Evolutionary conservation across 1,284 basidiomycete species (phyloP), one percentile per base, ranked within the genome.

Genomic region (Neonothopanus nambi): DNA sequence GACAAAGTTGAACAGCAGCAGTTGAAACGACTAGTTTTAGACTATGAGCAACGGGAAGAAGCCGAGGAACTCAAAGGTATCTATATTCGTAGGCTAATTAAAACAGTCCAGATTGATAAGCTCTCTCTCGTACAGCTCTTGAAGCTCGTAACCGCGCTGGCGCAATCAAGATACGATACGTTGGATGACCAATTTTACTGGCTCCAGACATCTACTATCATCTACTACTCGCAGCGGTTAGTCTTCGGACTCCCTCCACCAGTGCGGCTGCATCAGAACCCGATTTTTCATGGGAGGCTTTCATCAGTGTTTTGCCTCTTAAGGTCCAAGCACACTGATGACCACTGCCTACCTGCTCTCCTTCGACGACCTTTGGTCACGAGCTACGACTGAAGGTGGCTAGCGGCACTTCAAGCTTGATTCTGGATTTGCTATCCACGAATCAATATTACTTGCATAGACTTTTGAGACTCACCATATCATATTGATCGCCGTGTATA

Each of bases 1-100:
- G 93, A 95, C 70, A 91, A 89, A 70, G 92, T 91, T 8, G 95
- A 98, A 68, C 95, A 97, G 63, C 93, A 98, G 68, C 92, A 97
- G 58, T 74, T 98, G 60, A 98, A 98, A 75, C 84, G 87, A 17
- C 78, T 98, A n/a, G 95, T 95, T 2, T 77, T 93, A 44, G 80
- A 91, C 65, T 93, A 92, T 59, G 91, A 92, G 64, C 89, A 92
- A 61, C 85, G 87, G 26, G 91, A 93, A 68, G 91, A 91, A 68
- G 85, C 80, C 1, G 88, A 91, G 65, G 89, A 91, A 61, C 61
- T 87, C 59, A 89, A 83, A 79, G 87, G 88, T 86, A 60, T 20
- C 65, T 56, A 44, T 39, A n/a, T 35, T 36, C 37, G n/a, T 17
- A 17, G 23, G 40, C 28, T 20, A 55, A 57, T 20, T 23, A 12